Conservation (phyloP, 192 early-diverging fungal species). For the Martensiomyces pterosporus region DNA sequence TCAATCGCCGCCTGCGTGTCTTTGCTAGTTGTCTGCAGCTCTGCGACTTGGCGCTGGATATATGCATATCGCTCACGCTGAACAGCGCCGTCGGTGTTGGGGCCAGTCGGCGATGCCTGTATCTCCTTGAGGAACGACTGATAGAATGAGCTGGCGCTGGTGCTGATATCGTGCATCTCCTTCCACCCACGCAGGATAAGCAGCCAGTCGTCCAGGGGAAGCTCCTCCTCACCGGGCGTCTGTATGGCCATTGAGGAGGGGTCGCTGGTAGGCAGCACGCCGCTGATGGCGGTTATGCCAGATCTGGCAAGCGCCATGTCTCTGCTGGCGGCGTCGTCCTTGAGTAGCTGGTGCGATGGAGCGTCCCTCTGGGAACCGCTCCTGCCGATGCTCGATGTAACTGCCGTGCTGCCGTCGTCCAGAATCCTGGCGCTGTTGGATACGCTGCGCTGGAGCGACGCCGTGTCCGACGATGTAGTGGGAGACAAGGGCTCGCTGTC, state of each 20-base stretch:
- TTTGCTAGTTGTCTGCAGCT: constrained; percentile 20
- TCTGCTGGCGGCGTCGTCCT: too few species aligned
- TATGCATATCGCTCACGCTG: constrained; percentile 16
- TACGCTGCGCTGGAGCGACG: constrained; percentile 24
- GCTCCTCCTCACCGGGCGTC: constrained; percentile 17
- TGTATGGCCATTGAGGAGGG: constrained; percentile 12
- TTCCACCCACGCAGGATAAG: constrained; percentile 43
- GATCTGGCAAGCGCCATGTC: too few species aligned
- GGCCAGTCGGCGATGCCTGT: constrained; percentile 1
- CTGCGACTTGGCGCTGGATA: constrained; percentile 23
- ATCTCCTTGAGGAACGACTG: constrained; percentile 39
- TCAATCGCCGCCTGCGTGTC: constrained; percentile 40
- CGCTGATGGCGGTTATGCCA: too few species aligned
- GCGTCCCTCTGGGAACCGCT: too few species aligned
- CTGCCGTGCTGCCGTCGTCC: too few species aligned
- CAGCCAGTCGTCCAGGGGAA: constrained; percentile 46
- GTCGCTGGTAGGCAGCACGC: too few species aligned
- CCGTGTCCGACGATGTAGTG: constrained; percentile 27
- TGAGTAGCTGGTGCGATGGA: constrained; percentile 25
- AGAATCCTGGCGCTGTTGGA: too few species aligned
- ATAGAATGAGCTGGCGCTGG: constrained; percentile 29
- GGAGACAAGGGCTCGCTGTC: constrained; percentile 18
- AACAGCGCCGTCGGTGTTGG: neutral
- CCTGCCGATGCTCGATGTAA: too few species aligned
- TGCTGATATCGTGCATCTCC: constrained; percentile 30